These are phyloP conservation scores for Lecanicillium sp. DNA, from an alignment of 2,329 filamentous ascomycete species.

Conservation along the genomic window DNA sequence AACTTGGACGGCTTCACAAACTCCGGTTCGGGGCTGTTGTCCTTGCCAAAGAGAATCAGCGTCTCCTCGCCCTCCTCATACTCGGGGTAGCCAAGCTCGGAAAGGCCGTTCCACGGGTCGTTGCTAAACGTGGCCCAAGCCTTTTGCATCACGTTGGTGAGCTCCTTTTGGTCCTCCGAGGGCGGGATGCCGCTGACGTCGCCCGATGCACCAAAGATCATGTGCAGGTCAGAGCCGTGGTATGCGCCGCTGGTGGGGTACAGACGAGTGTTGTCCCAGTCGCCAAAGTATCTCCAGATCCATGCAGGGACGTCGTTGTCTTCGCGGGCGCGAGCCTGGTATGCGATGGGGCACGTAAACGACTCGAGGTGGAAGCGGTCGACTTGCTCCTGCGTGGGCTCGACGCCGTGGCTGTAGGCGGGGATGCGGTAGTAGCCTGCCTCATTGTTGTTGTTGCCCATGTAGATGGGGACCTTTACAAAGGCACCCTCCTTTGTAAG, in stretches of 20 bases:
- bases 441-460: constrained; percentile 37
- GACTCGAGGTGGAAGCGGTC: constrained; percentile 31
- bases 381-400: constrained; percentile 29
- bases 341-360: constrained; percentile 35
- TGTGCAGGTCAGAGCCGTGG: constrained; percentile 38
- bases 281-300: constrained; percentile 38
- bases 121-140: constrained; percentile 32
- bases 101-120: constrained; percentile 27
- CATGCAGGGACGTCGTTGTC: constrained; percentile 28
- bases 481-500: constrained; percentile 26
- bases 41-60: constrained; percentile 17
- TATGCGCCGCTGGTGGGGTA: constrained; percentile 38
- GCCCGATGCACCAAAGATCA: constrained; percentile 34
- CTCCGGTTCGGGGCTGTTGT: constrained; percentile 14
- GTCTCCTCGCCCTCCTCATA: constrained; percentile 18
- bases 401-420: constrained; percentile 28
- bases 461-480: constrained; percentile 30
- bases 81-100: constrained; percentile 26
- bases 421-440: constrained; percentile 37
- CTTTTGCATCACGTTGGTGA: constrained; percentile 28
- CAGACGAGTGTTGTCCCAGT: constrained; percentile 39
- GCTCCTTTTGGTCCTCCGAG: constrained; percentile 18
- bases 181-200: constrained; percentile 29
- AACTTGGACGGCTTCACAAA: constrained; percentile 18
- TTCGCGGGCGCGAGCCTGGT: constrained; percentile 26